Percentiles rank a stretch among this genome's conserved stretches.
phyloP scores from a whole-genome alignment of 495 filamentous ascomycete species.

The Penicillium simplicissimum region DNA sequence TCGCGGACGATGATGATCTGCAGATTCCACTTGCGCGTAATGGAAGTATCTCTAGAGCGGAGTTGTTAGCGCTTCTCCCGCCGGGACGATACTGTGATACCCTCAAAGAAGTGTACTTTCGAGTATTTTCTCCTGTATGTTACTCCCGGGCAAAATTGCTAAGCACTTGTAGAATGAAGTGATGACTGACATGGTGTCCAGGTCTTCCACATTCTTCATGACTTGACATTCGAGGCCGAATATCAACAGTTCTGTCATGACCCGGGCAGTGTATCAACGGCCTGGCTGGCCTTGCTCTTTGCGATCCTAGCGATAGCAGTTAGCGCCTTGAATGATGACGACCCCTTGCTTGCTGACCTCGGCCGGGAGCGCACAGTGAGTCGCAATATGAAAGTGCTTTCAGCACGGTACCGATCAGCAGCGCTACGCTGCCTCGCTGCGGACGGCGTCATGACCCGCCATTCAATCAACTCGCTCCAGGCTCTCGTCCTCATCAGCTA shows the following conservation, averaged over 20 bases:
- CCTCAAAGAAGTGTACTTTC: slow-evolving; percentile 43
- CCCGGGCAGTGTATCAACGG: slow-evolving; percentile 38
- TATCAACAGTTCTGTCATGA: slow-evolving; percentile 49
- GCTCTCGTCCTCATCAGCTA: slow-evolving; percentile 47
- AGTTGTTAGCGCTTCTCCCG: slow-evolving; percentile 38
- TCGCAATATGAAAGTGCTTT: slow-evolving; percentile 43
- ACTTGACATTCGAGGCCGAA: slow-evolving; percentile 49
- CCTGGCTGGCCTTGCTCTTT: slow-evolving; percentile 50
- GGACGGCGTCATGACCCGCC: slow-evolving; percentile 44
- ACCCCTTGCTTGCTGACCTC: slow-evolving; percentile 43
- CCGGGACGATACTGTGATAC: slow-evolving; percentile 42
- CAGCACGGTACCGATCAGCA: slow-evolving; percentile 46
- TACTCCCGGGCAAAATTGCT: not conserved
- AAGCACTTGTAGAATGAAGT: not conserved
- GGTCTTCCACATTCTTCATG: slow-evolving; percentile 50
- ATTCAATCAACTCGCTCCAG: slow-evolving; percentile 50
- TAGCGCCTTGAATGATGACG: slow-evolving; percentile 47
- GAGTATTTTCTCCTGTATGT: slow-evolving; percentile 43
- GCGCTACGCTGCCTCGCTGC: slow-evolving; percentile 47
- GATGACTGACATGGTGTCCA: slow-evolving; percentile 8
- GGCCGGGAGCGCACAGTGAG: slow-evolving; percentile 43
- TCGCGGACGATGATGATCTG: slow-evolving; percentile 42
- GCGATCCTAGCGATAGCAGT: slow-evolving; percentile 46
- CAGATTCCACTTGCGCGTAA: slow-evolving; percentile 36
- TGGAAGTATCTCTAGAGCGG: slow-evolving; percentile 31